Evolutionary conservation across 148 eudicot species (phyloP), one percentile per base, ranked within the genome.

Genomic region (Talinum fruticosum): DNA sequence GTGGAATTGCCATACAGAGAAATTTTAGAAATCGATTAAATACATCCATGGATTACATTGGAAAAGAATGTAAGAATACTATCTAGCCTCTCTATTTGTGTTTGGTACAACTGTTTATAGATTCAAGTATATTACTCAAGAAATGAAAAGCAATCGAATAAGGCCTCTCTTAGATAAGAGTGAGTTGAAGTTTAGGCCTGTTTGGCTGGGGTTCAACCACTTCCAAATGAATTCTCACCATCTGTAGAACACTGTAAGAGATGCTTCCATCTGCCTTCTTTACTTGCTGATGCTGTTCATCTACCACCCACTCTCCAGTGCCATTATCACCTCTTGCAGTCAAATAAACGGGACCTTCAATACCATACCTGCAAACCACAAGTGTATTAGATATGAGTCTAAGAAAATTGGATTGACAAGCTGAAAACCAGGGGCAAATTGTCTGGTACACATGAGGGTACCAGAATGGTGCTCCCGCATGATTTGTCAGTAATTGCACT

Each of bases 171-270:
- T 75, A 88, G n/a, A 82, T 82, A 59, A 95, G 92, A 24, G 93
- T 88, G n/a, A 96, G 89, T 70, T 96, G 86, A 70, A 93, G 99
- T 84, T 96, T 96, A 1, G 97, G 92, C 81, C 99, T 79, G 84
- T 96, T 87, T 29, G 97, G 99, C 75, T 96, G 97, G 29, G 94
- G 97, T 84, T 90, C 97, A 24, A 91, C 97, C 18, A 96, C 99
- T 83, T 96, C 97, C 90, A 96, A 79, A 77, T 91, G 97, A 73
- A 96, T 91, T 62, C 61, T 78, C 38, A 96, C 97, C 8, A 89
- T 87, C 82, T 93, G 94, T 44, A 93, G 88, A 82, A 93, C 89
- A 76, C 88, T 84, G 73, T 90, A 93, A 38, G 84, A 87, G n/a
- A 88, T 51, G 51, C 89, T 82, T 28, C 94, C 93, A 34, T 91